A percentile compares a stretch with the other conserved stretches of the same genome.
These are phyloP conservation scores for Russula emetica DNA, from an alignment of 768 basidiomycete genomes.

Conservation along the genomic window DNA sequence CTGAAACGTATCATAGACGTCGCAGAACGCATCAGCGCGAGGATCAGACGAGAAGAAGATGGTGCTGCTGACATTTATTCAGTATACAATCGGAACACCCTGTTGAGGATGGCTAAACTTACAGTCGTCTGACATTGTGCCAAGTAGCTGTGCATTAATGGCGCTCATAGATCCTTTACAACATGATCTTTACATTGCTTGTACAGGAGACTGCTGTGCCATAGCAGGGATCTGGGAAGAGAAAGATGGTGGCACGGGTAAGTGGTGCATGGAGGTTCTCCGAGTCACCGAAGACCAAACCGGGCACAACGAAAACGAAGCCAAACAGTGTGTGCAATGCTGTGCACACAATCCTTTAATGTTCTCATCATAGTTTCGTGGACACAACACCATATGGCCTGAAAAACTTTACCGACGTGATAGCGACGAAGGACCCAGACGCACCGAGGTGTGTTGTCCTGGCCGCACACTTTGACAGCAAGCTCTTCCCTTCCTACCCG, in stretches of 20 bases:
- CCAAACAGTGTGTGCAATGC: conserved; percentile 57
- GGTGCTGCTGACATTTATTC: conserved; percentile 3
- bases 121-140: conserved; percentile 24
- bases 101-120: too few relatives aligned
- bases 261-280: conserved; percentile 93
- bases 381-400: conserved; percentile 76
- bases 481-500: conserved; percentile 71
- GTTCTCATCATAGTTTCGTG: conserved; percentile 52
- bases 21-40: too few relatives aligned
- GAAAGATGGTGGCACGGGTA: conserved; percentile 56
- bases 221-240: conserved; percentile 91
- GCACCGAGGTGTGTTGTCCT: conserved; percentile 78
- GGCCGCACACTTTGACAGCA: conserved; percentile 93
- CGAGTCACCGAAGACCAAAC: conserved; percentile 96
- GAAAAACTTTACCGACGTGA: conserved; percentile 80
- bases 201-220: conserved; percentile 90
- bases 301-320: conserved; percentile 82
- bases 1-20: too few relatives aligned
- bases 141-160: conserved; percentile 88
- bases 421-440: conserved; percentile 90
- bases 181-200: conserved; percentile 82
- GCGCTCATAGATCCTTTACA: conserved; percentile 83
- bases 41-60: conserved; percentile 36
- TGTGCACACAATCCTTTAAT: not conserved
- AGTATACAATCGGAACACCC: too few relatives aligned